Evolutionary conservation across 768 basidiomycete species (phyloP).

Genomic region (Leccinum rimulosum): DNA sequence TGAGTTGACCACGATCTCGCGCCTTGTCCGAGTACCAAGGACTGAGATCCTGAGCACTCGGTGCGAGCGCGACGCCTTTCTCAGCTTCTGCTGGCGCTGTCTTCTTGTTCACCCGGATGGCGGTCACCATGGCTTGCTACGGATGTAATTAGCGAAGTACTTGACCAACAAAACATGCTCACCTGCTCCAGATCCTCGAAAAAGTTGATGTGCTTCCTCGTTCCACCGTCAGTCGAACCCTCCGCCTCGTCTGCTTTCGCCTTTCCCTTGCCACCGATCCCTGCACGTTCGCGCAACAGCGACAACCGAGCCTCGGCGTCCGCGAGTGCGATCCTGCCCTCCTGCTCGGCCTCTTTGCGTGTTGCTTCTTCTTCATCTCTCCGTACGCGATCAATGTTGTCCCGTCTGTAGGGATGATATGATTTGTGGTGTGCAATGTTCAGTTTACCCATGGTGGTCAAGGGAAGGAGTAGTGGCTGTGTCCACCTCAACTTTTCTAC

Average conservation of each 20-base stretch:
- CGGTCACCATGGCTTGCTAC: too few species aligned
- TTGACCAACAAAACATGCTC: slow-evolving; percentile 6
- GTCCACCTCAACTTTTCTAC: too few species aligned
- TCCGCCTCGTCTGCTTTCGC: slow-evolving; percentile 29
- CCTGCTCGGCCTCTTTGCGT: slow-evolving; percentile 62
- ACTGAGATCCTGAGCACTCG: slow-evolving; percentile 57
- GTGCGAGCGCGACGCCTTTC: slow-evolving; percentile 71
- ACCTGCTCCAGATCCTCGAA: slow-evolving; percentile 83
- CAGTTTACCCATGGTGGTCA: slow-evolving; percentile 64
- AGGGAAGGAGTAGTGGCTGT: not conserved
- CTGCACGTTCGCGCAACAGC: slow-evolving; percentile 60
- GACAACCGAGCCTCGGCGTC: slow-evolving; percentile 83
- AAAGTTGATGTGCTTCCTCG: slow-evolving; percentile 75
- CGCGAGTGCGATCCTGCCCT: slow-evolving; percentile 70
- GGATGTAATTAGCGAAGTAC: too few species aligned
- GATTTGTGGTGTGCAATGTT: slow-evolving; percentile 92
- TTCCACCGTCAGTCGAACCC: slow-evolving; percentile 4
- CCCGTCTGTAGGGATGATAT: slow-evolving; percentile 81
- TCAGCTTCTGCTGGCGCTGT: slow-evolving; percentile 42
- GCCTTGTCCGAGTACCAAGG: slow-evolving; percentile 22
- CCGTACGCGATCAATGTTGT: slow-evolving; percentile 80
- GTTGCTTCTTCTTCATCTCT: slow-evolving; percentile 79
- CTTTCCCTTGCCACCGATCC: slow-evolving; percentile 37
- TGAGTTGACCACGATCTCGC: slow-evolving; percentile 23
- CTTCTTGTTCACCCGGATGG: too few species aligned